These are phyloP conservation scores for Euphorbia lathyris DNA, from an alignment of 345 rosid species.

Conservation along the genomic window DNA sequence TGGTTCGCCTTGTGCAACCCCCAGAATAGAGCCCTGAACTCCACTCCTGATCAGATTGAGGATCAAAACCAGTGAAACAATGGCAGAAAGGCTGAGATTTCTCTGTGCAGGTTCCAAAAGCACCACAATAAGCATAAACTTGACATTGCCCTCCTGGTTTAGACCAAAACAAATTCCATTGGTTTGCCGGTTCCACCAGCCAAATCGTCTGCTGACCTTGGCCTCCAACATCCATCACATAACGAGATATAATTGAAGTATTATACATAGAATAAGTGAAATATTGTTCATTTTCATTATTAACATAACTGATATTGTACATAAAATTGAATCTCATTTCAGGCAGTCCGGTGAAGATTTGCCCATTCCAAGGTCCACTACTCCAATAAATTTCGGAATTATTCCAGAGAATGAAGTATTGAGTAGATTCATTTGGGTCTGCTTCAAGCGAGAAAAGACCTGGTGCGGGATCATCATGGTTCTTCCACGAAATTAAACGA, in stretches of 20 bases:
- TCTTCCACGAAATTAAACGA: constrained; percentile 61
- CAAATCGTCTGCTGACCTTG: constrained; percentile 51
- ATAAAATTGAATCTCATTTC: constrained; percentile 59
- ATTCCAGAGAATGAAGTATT: constrained; percentile 56
- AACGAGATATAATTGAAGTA: constrained; percentile 30
- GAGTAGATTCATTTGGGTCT: constrained; percentile 42
- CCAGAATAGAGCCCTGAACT: constrained; percentile 46
- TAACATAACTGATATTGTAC: constrained; percentile 46
- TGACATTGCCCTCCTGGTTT: constrained; percentile 67
- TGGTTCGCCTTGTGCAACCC: constrained; percentile 52
- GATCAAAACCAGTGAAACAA: constrained; percentile 53
- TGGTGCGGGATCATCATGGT: constrained; percentile 52
- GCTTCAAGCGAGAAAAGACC: constrained; percentile 75
- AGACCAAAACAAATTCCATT: constrained; percentile 71
- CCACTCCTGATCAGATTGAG: constrained; percentile 38
- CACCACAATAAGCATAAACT: constrained; percentile 65
- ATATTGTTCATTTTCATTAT: constrained; percentile 46
- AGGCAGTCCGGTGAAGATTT: constrained; percentile 50
- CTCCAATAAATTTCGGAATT: constrained; percentile 44
- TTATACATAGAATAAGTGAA: constrained; percentile 50
- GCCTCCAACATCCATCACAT: constrained; percentile 56
- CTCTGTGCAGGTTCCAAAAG: constrained; percentile 54
- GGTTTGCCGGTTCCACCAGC: constrained; percentile 19
- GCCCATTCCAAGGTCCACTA: constrained; percentile 63
- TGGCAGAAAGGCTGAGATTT: constrained; percentile 41